Conservation (phyloP, 176 grass and related monocot species). For the Poa annua region DNA sequence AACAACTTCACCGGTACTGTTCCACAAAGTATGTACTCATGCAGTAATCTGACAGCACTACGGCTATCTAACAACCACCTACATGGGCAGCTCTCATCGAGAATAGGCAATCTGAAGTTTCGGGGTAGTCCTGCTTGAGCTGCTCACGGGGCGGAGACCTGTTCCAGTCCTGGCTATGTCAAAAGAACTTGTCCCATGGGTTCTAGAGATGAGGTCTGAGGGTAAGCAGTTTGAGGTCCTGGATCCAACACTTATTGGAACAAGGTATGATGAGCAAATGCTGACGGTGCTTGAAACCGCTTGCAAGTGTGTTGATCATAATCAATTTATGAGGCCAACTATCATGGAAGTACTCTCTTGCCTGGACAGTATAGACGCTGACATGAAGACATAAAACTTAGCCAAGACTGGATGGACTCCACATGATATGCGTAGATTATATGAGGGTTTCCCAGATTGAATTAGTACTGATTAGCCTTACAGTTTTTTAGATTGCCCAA, state of each 20-base stretch:
- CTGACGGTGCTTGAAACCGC: neutral
- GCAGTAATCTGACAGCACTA: conserved; percentile 39
- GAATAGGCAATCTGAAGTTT: conserved; percentile 54
- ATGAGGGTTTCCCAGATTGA: no score
- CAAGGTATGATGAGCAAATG: neutral
- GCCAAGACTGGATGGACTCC: no score
- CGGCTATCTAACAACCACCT: conserved; percentile 33
- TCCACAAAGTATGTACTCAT: conserved; percentile 55
- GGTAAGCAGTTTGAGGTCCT: neutral
- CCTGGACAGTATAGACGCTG: no score
- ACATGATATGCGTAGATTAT: no score
- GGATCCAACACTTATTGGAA: neutral
- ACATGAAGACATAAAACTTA: no score
- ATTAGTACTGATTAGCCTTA: no score
- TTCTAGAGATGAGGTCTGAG: neutral
- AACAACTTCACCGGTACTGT: conserved; percentile 44
- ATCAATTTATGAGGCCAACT: neutral
- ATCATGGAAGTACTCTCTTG: neutral
- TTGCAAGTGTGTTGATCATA: neutral
- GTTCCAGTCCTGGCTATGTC: conserved; percentile 39
- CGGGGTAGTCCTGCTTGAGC: conserved; percentile 76
- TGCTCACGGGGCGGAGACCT: conserved; percentile 65
- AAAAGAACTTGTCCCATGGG: conserved; percentile 47
- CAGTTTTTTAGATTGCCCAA: no score
- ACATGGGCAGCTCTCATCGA: conserved; percentile 35